A percentile compares a stretch with the other conserved stretches of the same genome.
These are phyloP conservation scores for Monosporascus sp. DNA, from an alignment of 2,329 filamentous ascomycete genomes.

Conservation along the genomic window DNA sequence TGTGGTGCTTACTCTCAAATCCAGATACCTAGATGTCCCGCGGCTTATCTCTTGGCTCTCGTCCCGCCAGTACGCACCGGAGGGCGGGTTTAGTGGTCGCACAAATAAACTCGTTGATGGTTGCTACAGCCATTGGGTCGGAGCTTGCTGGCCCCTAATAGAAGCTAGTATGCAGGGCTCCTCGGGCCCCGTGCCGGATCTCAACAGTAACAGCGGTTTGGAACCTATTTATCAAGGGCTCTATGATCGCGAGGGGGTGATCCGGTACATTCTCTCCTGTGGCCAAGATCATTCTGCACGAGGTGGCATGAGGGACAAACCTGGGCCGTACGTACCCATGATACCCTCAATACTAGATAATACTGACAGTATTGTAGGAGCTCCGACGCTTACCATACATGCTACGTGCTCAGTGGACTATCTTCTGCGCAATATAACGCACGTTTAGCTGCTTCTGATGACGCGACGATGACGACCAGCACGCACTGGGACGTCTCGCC, in stretches of 20 bases:
- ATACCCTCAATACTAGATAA: slow-evolving; percentile 7
- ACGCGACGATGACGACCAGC: slow-evolving; percentile 36
- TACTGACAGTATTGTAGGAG: slow-evolving; percentile 40
- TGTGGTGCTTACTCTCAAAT: slow-evolving; percentile 16
- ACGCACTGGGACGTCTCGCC: slow-evolving; percentile 37
- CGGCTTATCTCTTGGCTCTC: slow-evolving; percentile 82
- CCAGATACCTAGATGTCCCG: slow-evolving; percentile 69
- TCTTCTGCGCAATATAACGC: slow-evolving; percentile 70
- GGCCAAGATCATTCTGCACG: slow-evolving; percentile 67
- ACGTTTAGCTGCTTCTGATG: slow-evolving; percentile 27
- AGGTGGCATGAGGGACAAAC: slow-evolving; percentile 90
- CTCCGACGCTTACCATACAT: slow-evolving; percentile 87
- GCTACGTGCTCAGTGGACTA: slow-evolving; percentile 82
- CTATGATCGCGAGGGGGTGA: slow-evolving; percentile 79
- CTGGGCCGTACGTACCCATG: slow-evolving; percentile 63
- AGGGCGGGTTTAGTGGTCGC: slow-evolving; percentile 87
- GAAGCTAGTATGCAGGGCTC: slow-evolving; percentile 67
- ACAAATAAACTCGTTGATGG: slow-evolving; percentile 98
- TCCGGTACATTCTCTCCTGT: slow-evolving; percentile 84
- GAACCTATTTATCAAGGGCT: slow-evolving; percentile 20
- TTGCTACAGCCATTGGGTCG: slow-evolving; percentile 98
- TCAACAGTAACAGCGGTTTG: slow-evolving; percentile 12
- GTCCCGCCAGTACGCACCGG: slow-evolving; percentile 80
- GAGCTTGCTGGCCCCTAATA: slow-evolving; percentile 87
- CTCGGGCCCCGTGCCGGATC: slow-evolving; percentile 15